Base-by-base conservation (phyloP, 1,284 basidiomycete species). In the Fomitopsis palustris region DNA sequence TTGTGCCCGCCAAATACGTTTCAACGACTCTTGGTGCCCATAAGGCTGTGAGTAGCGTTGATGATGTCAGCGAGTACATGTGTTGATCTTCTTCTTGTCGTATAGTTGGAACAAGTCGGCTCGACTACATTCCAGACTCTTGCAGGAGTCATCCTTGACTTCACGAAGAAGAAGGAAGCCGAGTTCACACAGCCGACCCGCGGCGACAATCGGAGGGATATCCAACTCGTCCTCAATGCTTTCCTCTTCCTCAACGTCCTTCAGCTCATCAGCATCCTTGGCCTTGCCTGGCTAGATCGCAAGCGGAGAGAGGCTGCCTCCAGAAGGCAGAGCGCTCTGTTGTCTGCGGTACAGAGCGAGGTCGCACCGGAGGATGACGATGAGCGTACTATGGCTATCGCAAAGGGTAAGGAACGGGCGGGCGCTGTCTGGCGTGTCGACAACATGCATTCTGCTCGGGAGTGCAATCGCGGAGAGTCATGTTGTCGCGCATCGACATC, bases 21-120 rank as follows among this genome's bases (percentile, higher is more conserved):
- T 88, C 89, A 2, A 91, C 90, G 1, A 90, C 89, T 1, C 77
- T 93, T 0, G 90, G 90, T 2, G 84, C 87, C 10, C 90, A 93
- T 68, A 93, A 93, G 72, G 85, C 85, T 67, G 88, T 90, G 72
- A 62, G 86, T 77, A 8, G 16, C 5, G 54, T 33, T n/a, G 6
- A 51, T 27, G 33, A 14, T 41, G 25, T 8, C 25, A 45, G 33
- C 61, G 42, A 23, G 43, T 49, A 54, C 17, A 31, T 49, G 27
- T 39, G 9, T 29, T 38, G 38, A 35, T 39, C 19, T 1, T n/a
- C 60, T 59, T 14, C 54, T 25, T 43, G 29, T 37, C 56, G 38
- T 25, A 59, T 23, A 90, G 88, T 75, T 92, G 60, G 90, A 92
- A 67, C 84, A 89, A 70, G 84, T 85, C 1, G 88, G 88, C 0